Conservation (phyloP, 2,329 filamentous ascomycete genomes). For the Monascus ruber region DNA sequence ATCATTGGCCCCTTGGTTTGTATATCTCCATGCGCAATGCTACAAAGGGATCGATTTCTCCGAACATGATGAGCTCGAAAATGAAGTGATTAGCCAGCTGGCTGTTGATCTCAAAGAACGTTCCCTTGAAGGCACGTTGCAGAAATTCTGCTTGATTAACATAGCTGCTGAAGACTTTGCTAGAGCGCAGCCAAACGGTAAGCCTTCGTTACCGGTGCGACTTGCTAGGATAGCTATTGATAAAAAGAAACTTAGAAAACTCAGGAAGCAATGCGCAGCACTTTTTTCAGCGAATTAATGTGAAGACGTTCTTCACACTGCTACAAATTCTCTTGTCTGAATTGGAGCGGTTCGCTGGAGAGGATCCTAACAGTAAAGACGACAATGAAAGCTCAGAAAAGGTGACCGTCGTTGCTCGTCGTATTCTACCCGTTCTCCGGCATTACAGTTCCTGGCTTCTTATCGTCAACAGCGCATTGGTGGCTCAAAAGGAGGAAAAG, state of each 20-base stretch:
- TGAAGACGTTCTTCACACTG: constrained; percentile 62
- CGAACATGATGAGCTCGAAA: constrained; percentile 70
- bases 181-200: constrained; percentile 48
- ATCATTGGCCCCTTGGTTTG: constrained; percentile 68
- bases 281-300: constrained; percentile 65
- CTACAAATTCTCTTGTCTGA: constrained; percentile 61
- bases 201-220: constrained; percentile 8
- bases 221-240: constrained; percentile 1
- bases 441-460: constrained; percentile 59
- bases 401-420: constrained; percentile 47
- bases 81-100: constrained; percentile 70
- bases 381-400: constrained; percentile 33
- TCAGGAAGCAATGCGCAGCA: constrained; percentile 36
- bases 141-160: constrained; percentile 76
- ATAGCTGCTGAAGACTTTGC: constrained; percentile 73
- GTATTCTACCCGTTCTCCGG: constrained; percentile 52
- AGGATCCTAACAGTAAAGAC: constrained; percentile 35
- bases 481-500: constrained; percentile 38
- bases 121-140: constrained; percentile 52
- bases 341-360: constrained; percentile 47
- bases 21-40: constrained; percentile 74
- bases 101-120: constrained; percentile 60
- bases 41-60: constrained; percentile 65
- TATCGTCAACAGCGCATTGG: constrained; percentile 43
- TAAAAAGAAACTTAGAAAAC: constrained; percentile 28